Evolutionary conservation across 1,284 basidiomycete genomes (phyloP), one percentile per base, ranked within the genome.

Genomic region (Farysia itapuensis): DNA sequence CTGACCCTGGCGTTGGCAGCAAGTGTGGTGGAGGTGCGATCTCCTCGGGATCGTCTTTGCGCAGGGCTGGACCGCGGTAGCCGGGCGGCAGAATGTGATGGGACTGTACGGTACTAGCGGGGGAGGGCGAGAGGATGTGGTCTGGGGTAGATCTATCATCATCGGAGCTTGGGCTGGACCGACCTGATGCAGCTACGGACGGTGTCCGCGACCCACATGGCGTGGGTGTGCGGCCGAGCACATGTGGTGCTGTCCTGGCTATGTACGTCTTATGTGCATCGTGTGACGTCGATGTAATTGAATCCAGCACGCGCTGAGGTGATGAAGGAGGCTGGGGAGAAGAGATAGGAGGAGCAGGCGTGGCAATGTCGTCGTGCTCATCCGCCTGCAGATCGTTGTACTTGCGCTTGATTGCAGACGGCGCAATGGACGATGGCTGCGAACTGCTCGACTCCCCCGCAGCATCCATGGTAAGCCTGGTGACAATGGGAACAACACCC

Each of bases 11-110:
- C 0, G 59, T 49, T 4, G 39, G 50, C 11, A 40, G 44, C 20
- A 70, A 65, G 7, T 37, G 21, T 2, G 73, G 73, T 1, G 26
- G 12, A 2, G 70, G 64, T 7, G 59, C 64, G 22, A 71, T 45
- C 15, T 66, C 63, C 37, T 74, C 67, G 9, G 70, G 51, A 20
- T 72, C 70, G 25, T 42, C 43, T 14, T 41, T 52, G 31, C 48
- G 42, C 4, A 70, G 70, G 8, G 47, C 31, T 1, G 71, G 72
- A 9, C 69, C 72, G 11, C 69, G 60, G 32, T 60, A 74, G 23
- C 46, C 44, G 9, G 50, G 37, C 4, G 69, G 69, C n/a, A 70
- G 26, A 12, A 37, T 39, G 39, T 64, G 66, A 30, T 54, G 51
- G 14, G 53, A 53, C 40, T 47, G 41, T 19, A 51, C 40, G 26